A percentile compares a stretch with the other conserved stretches of the same genome.
Conservation (phyloP, 306 rosid genomes). For the Quercus dentata region DNA sequence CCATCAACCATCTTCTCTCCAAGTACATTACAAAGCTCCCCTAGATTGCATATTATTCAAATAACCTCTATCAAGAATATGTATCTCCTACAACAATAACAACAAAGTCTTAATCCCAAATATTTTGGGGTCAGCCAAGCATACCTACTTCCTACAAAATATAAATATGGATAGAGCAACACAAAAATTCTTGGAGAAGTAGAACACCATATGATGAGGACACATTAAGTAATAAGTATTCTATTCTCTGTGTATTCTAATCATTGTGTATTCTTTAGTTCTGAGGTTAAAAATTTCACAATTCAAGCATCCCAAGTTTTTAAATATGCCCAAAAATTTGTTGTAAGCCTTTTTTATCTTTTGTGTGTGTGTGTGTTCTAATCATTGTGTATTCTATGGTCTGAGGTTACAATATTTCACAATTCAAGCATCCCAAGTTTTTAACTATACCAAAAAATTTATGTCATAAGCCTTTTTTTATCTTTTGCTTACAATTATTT, state of each 20-base stretch:
- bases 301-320: too few relatives aligned
- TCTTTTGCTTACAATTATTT: background rate
- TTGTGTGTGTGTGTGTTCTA: background rate
- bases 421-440: background rate
- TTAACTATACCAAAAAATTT: background rate
- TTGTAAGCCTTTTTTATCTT: too few relatives aligned
- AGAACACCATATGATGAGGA: background rate
- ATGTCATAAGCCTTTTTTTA: background rate
- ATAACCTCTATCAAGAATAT: too few relatives aligned
- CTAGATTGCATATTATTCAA: too few relatives aligned
- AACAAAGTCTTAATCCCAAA: too few relatives aligned
- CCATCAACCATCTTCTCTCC: background rate
- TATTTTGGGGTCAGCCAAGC: background rate
- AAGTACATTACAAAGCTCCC: background rate
- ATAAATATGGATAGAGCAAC: background rate
- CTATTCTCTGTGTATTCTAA: background rate
- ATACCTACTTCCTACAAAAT: background rate
- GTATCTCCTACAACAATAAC: background rate
- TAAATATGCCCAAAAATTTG: too few relatives aligned
- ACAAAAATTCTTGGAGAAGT: background rate
- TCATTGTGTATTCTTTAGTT: too few relatives aligned
- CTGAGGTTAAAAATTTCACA: too few relatives aligned
- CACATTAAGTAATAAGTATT: background rate
- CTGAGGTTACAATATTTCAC: background rate
- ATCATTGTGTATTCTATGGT: background rate